A percentile compares a stretch with the other conserved stretches of the same genome.
Conservation (phyloP, 371 early-diverging fungal species). For the Rhizopus microsporus region DNA sequence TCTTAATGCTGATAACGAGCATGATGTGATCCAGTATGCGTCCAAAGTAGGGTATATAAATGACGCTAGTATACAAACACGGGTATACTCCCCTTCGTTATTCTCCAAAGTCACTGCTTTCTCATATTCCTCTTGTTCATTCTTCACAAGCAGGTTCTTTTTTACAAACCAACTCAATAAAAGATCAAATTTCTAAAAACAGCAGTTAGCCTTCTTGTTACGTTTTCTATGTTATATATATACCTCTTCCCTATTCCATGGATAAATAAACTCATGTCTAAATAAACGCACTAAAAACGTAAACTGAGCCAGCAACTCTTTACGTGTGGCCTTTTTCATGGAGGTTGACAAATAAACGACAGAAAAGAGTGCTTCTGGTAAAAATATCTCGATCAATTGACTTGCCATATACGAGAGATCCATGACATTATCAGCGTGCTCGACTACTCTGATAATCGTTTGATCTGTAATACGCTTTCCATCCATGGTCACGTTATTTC, state of each 20-base stretch:
- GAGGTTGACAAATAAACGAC: conserved; percentile 41
- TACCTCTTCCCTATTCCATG: conserved; percentile 49
- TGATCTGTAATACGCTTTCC: conserved; percentile 42
- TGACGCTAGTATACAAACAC: conserved; percentile 47
- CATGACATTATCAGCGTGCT: conserved; percentile 57
- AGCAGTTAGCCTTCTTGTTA: neutral
- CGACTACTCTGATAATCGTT: conserved; percentile 42
- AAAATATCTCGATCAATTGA: conserved; percentile 42
- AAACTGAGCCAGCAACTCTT: conserved; percentile 35
- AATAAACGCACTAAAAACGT: conserved; percentile 47
- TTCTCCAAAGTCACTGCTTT: conserved; percentile 29
- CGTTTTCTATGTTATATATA: neutral
- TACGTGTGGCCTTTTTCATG: conserved; percentile 12
- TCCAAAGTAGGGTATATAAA: conserved; percentile 47
- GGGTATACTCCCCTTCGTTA: conserved; percentile 33
- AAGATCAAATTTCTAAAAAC: conserved; percentile 39
- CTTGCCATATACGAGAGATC: conserved; percentile 52
- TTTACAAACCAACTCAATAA: conserved; percentile 35
- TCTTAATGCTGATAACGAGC: conserved; percentile 51
- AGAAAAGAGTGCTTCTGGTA: conserved; percentile 46
- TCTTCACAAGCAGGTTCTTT: conserved; percentile 23
- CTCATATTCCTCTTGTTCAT: conserved; percentile 22
- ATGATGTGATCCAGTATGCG: conserved; percentile 56
- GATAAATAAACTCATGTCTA: conserved; percentile 49
- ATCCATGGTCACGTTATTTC: conserved; percentile 43